Percentiles rank a stretch among this genome's conserved stretches.
phyloP scores from a whole-genome alignment of 2,329 filamentous ascomycete genomes.

The Beauveria sp. region DNA sequence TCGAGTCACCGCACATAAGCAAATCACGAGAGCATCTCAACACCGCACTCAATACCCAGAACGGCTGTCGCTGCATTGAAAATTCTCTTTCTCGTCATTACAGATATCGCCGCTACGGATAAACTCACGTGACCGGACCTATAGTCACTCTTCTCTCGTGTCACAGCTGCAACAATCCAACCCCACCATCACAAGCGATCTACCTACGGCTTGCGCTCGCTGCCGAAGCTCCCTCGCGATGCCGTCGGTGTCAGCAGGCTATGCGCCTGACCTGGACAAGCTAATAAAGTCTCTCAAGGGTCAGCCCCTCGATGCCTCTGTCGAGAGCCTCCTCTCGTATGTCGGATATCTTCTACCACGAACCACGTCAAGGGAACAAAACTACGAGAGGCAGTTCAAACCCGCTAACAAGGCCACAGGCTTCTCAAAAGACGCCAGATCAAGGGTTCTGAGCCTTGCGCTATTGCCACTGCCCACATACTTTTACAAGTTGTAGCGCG shows the following conservation, averaged over 20 bases:
- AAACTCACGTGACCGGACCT: too few relatives aligned
- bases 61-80: background rate
- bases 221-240: conserved; percentile 18
- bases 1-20: conserved; percentile 8
- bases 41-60: background rate
- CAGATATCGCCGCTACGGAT: background rate
- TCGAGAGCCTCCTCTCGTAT: conserved; percentile 78
- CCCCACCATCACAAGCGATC: background rate
- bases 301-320: conserved; percentile 68
- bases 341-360: conserved; percentile 21
- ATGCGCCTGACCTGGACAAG: conserved; percentile 65
- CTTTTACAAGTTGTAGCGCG: conserved; percentile 79
- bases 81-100: background rate
- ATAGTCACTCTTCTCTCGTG: background rate
- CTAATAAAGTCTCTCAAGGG: conserved; percentile 74
- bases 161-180: background rate
- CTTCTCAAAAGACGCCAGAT: conserved; percentile 90
- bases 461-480: conserved; percentile 82
- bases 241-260: conserved; percentile 28
- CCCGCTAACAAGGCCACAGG: conserved; percentile 34
- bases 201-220: background rate
- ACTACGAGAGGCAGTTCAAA: too few relatives aligned
- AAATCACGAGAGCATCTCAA: background rate
- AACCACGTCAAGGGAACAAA: background rate
- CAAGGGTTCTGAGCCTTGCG: conserved; percentile 77